Evolutionary conservation across 2,329 filamentous ascomycete species (phyloP), one percentile per base, ranked within the genome.

Genomic region (Curvularia lunata): DNA sequence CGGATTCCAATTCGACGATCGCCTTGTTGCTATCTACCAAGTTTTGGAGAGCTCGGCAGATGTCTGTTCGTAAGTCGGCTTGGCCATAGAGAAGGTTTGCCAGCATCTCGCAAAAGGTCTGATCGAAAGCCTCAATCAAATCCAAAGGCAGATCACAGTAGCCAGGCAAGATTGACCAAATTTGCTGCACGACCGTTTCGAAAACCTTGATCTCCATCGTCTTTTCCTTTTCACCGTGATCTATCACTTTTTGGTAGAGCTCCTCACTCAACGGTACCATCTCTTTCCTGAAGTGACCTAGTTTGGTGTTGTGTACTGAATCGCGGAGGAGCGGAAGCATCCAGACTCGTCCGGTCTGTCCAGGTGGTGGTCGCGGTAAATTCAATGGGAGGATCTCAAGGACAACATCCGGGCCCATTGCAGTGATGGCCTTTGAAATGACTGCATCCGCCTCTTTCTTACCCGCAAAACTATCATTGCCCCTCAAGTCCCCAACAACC

Each of bases 171-270:
- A 91, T 89, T 0, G 91, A 92, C 95, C 95, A 99, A 41, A 94
- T 93, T 74, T 99, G 95, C 66, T 96, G 90, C 8, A 99, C 91
- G 4, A 99, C 82, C 0, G 95, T 98, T 79, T 99, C 94, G 74
- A 95, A 99, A 58, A 99, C 96, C 82, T 99, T 99, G 73, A 95
- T 86, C 75, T 98, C 92, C 85, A 97, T 93, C 0, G 92, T 95
- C 83, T 97, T 97, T 72, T 94, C 91, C 13, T 86, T 87, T 21
- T 86, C 81, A 13, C 90, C 91, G 68, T 96, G 90, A 61, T 96
- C 89, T 46, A 97, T 81, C 5, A 98, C 91, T 64, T 86, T 88
- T 75, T 98, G 91, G 76, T 94, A 97, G 83, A 99, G 91, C 48
- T 85, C 80, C 75, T 97, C 91, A 74, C 94, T 98, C 23, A 99